These are phyloP conservation scores for Monilinia vaccinii-corymbosi DNA, from an alignment of 2,329 filamentous ascomycete species.

Conservation along the genomic window DNA sequence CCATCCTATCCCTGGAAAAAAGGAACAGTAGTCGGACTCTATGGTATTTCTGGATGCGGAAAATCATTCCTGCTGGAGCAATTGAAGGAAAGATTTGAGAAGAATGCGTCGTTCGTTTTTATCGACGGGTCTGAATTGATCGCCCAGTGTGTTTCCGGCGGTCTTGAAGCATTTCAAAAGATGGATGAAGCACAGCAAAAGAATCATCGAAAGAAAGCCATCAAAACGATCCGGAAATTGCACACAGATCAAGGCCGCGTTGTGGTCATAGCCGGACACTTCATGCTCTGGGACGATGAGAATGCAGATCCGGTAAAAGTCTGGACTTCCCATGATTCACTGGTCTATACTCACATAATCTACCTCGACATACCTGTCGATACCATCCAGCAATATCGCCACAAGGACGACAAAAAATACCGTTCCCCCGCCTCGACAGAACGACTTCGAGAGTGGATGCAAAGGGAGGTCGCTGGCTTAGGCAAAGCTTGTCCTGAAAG, in stretches of 20 bases:
- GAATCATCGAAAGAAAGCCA: slow-evolving; percentile 36
- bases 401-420: slow-evolving; percentile 30
- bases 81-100: slow-evolving; percentile 32
- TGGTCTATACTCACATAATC: slow-evolving; percentile 47
- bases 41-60: slow-evolving; percentile 45
- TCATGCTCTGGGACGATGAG: slow-evolving; percentile 41
- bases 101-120: slow-evolving; percentile 33
- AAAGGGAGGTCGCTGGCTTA: slow-evolving; percentile 36
- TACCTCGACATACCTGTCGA: slow-evolving; percentile 40
- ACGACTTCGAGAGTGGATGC: slow-evolving; percentile 38
- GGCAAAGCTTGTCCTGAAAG: slow-evolving; percentile 36
- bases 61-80: slow-evolving; percentile 39
- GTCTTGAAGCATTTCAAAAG: slow-evolving; percentile 33
- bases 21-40: slow-evolving; percentile 41
- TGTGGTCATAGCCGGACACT: slow-evolving; percentile 46
- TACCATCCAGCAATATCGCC: slow-evolving; percentile 32
- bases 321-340: slow-evolving; percentile 37
- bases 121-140: slow-evolving; percentile 46
- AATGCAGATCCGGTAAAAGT: not conserved
- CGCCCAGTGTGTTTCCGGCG: slow-evolving; percentile 13
- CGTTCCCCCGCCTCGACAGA: slow-evolving; percentile 30
- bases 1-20: slow-evolving; percentile 16
- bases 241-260: slow-evolving; percentile 29
- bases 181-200: slow-evolving; percentile 32
- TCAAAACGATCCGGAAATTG: slow-evolving; percentile 34